Evolutionary conservation across 371 early-diverging fungal genomes (phyloP).

Genomic region (Rhizomucor pusillus): DNA sequence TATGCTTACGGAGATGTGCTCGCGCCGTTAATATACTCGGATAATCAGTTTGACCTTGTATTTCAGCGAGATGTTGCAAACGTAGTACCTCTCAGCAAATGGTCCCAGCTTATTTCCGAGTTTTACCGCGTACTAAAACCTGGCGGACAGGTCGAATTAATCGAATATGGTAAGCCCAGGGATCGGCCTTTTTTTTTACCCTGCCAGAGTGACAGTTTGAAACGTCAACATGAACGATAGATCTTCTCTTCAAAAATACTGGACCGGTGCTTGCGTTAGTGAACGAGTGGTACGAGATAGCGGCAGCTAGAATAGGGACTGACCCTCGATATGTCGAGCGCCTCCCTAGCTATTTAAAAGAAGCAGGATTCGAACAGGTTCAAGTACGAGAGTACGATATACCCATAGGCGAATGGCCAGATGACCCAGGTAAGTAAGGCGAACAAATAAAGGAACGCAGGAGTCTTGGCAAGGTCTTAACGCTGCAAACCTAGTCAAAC

Average conservation of each 20-base stretch:
- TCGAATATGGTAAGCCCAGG: conserved; percentile 38
- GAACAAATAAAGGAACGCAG: not conserved
- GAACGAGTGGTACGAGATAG: conserved; percentile 40
- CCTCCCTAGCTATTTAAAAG: conserved; percentile 14
- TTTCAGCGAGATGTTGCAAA: conserved; percentile 56
- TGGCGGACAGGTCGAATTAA: conserved; percentile 48
- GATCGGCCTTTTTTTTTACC: not conserved
- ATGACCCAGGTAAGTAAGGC: conserved; percentile 27
- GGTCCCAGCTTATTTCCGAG: conserved; percentile 34
- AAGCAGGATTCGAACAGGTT: conserved; percentile 33
- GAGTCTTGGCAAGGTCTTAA: too few relatives aligned
- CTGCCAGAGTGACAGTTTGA: too few relatives aligned
- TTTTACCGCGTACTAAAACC: conserved; percentile 40
- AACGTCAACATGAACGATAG: too few relatives aligned
- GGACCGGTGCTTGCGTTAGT: conserved; percentile 39
- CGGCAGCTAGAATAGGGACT: conserved; percentile 25
- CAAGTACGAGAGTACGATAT: conserved; percentile 23
- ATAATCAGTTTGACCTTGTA: conserved; percentile 59
- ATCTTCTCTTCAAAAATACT: conserved; percentile 25
- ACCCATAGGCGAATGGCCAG: conserved; percentile 52
- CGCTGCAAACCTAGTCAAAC: conserved; percentile 22
- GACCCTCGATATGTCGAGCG: conserved; percentile 22
- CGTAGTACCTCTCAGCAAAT: conserved; percentile 34
- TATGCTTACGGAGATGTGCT: conserved; percentile 32
- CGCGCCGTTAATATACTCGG: conserved; percentile 26